These are phyloP conservation scores for Spathaspora jeffriesii DNA, from an alignment of 1,139 yeast genomes.

Conservation along the genomic window DNA sequence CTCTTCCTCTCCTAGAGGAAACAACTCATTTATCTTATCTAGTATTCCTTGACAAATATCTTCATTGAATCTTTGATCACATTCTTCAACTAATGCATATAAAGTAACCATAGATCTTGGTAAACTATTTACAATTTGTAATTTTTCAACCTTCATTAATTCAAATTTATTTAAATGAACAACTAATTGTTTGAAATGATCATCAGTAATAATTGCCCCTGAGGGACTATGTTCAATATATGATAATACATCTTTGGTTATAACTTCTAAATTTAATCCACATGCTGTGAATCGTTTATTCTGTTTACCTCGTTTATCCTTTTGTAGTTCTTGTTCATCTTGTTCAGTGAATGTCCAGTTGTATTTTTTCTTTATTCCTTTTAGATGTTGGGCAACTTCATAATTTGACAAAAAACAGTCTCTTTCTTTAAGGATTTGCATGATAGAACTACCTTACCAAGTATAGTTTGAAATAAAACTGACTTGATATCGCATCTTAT, in stretches of 20 bases:
- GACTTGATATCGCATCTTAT: slow-evolving; percentile 1
- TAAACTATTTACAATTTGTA: slow-evolving; percentile 79
- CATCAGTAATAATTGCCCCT: slow-evolving; percentile 41
- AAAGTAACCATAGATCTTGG: slow-evolving; percentile 81
- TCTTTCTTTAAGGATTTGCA: slow-evolving; percentile 48
- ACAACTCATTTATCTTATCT: slow-evolving; percentile 46
- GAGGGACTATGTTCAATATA: slow-evolving; percentile 49
- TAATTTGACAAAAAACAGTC: slow-evolving; percentile 70
- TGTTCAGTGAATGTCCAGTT: slow-evolving; percentile 46
- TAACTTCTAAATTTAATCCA: slow-evolving; percentile 58
- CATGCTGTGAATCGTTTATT: slow-evolving; percentile 45
- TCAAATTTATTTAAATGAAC: slow-evolving; percentile 50
- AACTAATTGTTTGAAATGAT: slow-evolving; percentile 56
- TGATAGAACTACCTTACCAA: slow-evolving; percentile 9
- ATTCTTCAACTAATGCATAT: slow-evolving; percentile 84
- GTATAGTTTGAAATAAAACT: not conserved
- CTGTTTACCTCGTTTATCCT: slow-evolving; percentile 29
- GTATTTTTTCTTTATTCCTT: slow-evolving; percentile 47
- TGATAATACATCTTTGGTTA: slow-evolving; percentile 62
- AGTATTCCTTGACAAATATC: slow-evolving; percentile 59
- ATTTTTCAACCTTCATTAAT: slow-evolving; percentile 79
- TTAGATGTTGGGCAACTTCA: slow-evolving; percentile 67
- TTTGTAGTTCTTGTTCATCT: slow-evolving; percentile 28
- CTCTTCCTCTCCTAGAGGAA: slow-evolving; percentile 44
- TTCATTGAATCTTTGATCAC: slow-evolving; percentile 77